Conservation (phyloP, 176 grass and related monocot species). For the bread wheat (Triticum aestivum) region DNA sequence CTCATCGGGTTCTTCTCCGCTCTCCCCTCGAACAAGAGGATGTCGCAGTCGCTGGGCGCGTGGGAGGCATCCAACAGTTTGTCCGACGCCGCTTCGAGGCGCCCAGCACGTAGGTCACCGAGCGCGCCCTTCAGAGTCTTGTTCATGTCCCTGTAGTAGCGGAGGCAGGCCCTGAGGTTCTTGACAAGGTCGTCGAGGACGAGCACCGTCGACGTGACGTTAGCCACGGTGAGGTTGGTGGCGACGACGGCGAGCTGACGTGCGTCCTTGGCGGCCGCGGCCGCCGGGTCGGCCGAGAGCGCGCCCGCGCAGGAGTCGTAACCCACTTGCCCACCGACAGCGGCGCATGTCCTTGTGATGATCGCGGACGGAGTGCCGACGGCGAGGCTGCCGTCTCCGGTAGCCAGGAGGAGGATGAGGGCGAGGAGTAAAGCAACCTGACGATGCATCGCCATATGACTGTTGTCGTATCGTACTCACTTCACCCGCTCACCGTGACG, state of each 20-base stretch:
- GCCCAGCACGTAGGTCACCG: background rate
- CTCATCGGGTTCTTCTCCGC: background rate
- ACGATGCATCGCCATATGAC: background rate
- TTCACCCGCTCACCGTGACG: too few species aligned
- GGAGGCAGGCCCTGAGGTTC: background rate
- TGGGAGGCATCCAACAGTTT: background rate
- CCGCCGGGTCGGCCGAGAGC: background rate
- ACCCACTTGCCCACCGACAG: too few species aligned
- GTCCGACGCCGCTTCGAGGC: background rate
- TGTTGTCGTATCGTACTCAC: too few species aligned
- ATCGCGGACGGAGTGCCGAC: background rate
- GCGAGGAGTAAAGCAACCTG: background rate
- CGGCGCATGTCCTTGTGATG: background rate
- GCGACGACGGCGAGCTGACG: constrained; percentile 24
- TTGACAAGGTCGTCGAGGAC: constrained; percentile 1
- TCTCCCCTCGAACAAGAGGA: background rate
- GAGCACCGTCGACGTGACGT: constrained; percentile 3
- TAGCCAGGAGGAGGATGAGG: background rate
- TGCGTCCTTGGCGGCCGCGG: background rate
- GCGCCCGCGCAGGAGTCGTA: constrained; percentile 13
- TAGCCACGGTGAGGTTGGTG: constrained; percentile 8
- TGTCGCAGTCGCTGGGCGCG: background rate
- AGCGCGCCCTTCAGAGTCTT: background rate
- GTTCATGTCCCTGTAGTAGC: background rate
- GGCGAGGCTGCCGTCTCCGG: background rate